Conservation (phyloP, 78 protist species). For the Planoprotostelium fungivorum region DNA sequence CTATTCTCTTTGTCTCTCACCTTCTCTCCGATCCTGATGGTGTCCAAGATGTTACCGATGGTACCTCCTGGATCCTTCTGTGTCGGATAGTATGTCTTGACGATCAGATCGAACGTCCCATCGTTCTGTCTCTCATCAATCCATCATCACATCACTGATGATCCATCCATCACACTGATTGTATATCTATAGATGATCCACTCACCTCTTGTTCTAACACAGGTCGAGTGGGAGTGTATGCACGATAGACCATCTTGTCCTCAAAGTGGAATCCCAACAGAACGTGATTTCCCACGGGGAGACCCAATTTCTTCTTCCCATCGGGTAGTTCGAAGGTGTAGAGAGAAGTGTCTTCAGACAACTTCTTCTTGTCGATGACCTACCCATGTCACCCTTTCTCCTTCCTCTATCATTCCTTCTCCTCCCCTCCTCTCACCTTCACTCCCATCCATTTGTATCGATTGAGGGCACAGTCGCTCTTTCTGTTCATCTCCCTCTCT, state of each 20-base stretch:
- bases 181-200: neutral
- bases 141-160: no score
- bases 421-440: neutral
- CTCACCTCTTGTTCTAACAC: neutral
- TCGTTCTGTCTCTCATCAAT: slow-evolving; percentile 10
- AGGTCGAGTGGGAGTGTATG: slow-evolving; percentile 74
- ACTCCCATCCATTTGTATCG: neutral
- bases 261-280: neutral
- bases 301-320: neutral
- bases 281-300: neutral
- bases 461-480: neutral
- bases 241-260: slow-evolving; percentile 43
- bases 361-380: neutral
- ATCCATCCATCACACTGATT: no score
- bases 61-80: slow-evolving; percentile 39
- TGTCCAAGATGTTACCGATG: slow-evolving; percentile 29
- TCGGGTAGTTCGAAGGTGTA: neutral
- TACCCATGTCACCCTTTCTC: no score
- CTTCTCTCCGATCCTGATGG: slow-evolving; percentile 24
- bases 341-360: neutral
- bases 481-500: neutral
- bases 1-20: no score
- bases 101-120: slow-evolving; percentile 73
- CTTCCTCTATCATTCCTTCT: no score
- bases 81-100: slow-evolving; percentile 48